A percentile compares a stretch with the other conserved stretches of the same genome.
Conservation (phyloP, 495 filamentous ascomycete species). For the Delitschia confertaspora region DNA sequence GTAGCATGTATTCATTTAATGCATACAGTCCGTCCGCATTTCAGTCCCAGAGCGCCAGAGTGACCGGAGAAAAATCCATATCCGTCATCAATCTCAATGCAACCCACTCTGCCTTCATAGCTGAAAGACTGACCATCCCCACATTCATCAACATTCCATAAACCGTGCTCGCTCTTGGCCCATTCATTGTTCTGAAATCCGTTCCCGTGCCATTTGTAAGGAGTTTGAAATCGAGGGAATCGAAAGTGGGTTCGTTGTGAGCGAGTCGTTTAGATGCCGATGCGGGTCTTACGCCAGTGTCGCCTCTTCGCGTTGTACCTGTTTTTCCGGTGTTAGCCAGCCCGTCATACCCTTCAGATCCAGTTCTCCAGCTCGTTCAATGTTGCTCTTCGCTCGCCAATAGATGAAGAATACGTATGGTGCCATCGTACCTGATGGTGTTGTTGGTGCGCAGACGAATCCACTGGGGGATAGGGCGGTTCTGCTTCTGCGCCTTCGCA, state of each 20-base stretch:
- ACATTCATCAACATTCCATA: too few relatives aligned
- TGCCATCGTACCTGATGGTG: slow-evolving; percentile 78
- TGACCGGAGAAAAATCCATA: slow-evolving; percentile 3
- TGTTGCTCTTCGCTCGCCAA: not conserved
- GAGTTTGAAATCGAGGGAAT: slow-evolving; percentile 20
- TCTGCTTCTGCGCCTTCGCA: slow-evolving; percentile 99
- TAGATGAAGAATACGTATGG: not conserved
- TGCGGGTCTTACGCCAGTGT: slow-evolving; percentile 99
- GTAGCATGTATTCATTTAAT: not conserved
- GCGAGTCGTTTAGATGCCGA: slow-evolving; percentile 72
- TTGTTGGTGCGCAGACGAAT: slow-evolving; percentile 96
- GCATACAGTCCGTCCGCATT: slow-evolving; percentile 4
- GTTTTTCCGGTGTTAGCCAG: slow-evolving; percentile 12
- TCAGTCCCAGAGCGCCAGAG: slow-evolving; percentile 22
- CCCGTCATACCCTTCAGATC: not conserved
- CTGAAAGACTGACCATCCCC: too few relatives aligned
- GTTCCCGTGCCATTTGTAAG: slow-evolving; percentile 20
- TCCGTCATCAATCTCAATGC: not conserved
- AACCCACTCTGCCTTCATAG: not conserved
- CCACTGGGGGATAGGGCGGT: slow-evolving; percentile 99
- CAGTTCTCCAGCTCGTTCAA: not conserved
- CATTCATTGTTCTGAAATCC: slow-evolving; percentile 6
- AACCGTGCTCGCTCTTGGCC: too few relatives aligned
- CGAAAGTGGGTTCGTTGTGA: slow-evolving; percentile 13
- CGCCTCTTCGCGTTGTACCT: slow-evolving; percentile 99